phyloP scores from a whole-genome alignment of 2,329 filamentous ascomycete species.

The Bisporella sp. region DNA sequence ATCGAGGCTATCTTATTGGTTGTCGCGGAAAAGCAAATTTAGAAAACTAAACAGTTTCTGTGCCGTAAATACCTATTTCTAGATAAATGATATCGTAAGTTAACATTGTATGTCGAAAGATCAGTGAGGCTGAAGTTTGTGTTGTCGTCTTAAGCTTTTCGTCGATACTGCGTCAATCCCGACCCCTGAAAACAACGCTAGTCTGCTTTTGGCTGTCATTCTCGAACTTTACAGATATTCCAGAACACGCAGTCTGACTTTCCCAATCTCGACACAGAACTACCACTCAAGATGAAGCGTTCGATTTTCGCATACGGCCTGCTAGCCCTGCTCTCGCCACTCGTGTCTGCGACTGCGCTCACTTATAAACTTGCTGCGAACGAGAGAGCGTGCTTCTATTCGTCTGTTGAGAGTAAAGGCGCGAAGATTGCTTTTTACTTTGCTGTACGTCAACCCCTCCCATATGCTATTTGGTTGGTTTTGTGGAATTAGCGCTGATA shows the following conservation, averaged over 20 bases:
- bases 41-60: too few relatives aligned
- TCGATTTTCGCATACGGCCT: slow-evolving; percentile 57
- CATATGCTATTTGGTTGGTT: too few relatives aligned
- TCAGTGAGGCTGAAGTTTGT: too few relatives aligned
- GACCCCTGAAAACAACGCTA: too few relatives aligned
- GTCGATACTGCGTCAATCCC: too few relatives aligned
- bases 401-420: slow-evolving; percentile 66
- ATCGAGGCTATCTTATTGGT: too few relatives aligned
- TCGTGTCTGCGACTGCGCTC: slow-evolving; percentile 79
- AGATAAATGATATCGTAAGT: too few relatives aligned
- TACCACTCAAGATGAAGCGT: slow-evolving; percentile 53
- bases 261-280: neutral
- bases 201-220: neutral
- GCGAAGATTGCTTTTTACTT: slow-evolving; percentile 98
- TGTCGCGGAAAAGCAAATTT: too few relatives aligned
- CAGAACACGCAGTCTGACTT: neutral
- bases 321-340: slow-evolving; percentile 61
- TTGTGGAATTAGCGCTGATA: neutral
- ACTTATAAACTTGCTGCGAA: slow-evolving; percentile 88
- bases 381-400: slow-evolving; percentile 95
- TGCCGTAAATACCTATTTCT: too few relatives aligned
- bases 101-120: too few relatives aligned
- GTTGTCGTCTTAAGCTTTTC: too few relatives aligned
- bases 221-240: neutral
- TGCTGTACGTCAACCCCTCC: slow-evolving; percentile 57